Percentiles rank a stretch among this genome's conserved stretches.
These are phyloP conservation scores for Backusella psychrophila DNA, from an alignment of 192 early-diverging fungal genomes.

Conservation along the genomic window DNA sequence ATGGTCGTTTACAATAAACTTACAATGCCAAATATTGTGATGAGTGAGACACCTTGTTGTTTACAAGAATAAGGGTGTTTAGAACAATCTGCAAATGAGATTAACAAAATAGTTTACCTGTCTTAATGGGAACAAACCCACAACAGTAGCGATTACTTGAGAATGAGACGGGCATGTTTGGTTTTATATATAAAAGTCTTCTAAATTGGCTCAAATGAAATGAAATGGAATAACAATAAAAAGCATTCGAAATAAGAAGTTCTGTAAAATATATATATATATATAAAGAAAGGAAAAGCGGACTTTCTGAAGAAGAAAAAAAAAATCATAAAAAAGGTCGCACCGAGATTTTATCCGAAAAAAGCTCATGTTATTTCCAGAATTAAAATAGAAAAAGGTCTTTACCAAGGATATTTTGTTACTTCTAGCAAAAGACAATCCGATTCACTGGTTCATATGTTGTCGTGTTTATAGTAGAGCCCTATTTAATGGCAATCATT, in stretches of 20 bases:
- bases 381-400: background rate
- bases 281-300: background rate
- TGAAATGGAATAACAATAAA: background rate
- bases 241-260: background rate
- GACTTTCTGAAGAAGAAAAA: background rate
- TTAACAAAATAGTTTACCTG: slow-evolving; percentile 4
- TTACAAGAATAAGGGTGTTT: background rate
- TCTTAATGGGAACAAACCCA: slow-evolving; percentile 16
- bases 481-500: background rate
- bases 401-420: background rate
- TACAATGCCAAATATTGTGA: slow-evolving; percentile 26
- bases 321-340: background rate
- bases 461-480: background rate
- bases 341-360: slow-evolving; percentile 1
- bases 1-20: background rate
- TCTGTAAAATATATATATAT: background rate
- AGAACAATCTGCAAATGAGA: background rate
- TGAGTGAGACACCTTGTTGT: slow-evolving; percentile 10
- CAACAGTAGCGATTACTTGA: slow-evolving; percentile 6
- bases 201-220: background rate
- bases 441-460: background rate
- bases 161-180: background rate
- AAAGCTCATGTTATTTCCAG: background rate
- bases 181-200: background rate
- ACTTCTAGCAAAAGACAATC: background rate